Conservation (phyloP, 495 filamentous ascomycete species). For the Hypoxylon cercidicola region DNA sequence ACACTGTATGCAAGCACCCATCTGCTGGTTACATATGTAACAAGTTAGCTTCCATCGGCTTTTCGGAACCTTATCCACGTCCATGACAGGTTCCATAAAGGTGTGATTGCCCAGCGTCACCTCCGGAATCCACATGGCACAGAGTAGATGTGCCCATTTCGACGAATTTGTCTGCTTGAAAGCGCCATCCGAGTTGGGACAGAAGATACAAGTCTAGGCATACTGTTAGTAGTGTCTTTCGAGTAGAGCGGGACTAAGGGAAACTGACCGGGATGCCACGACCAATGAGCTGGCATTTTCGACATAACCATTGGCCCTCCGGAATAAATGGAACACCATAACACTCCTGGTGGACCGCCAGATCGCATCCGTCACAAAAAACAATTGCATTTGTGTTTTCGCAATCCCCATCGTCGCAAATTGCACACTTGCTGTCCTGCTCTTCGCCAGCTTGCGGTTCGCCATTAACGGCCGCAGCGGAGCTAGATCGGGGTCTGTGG, state of each 20-base stretch:
- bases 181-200: slow-evolving; percentile 94
- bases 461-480: slow-evolving; percentile 90
- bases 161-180: slow-evolving; percentile 98
- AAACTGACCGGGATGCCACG: slow-evolving; percentile 81
- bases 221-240: slow-evolving; percentile 21
- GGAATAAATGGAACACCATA: slow-evolving; percentile 99
- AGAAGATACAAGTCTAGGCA: slow-evolving; percentile 91
- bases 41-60: slow-evolving; percentile 92
- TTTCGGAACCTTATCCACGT: slow-evolving; percentile 95
- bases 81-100: slow-evolving; percentile 98
- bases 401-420: slow-evolving; percentile 98
- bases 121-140: slow-evolving; percentile 98
- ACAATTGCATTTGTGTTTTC: slow-evolving; percentile 99
- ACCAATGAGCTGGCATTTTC: slow-evolving; percentile 95
- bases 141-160: slow-evolving; percentile 96
- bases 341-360: slow-evolving; percentile 98
- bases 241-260: slow-evolving; percentile 32
- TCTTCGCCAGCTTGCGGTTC: slow-evolving; percentile 90
- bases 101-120: slow-evolving; percentile 94
- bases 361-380: slow-evolving; percentile 97
- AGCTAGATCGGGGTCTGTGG: slow-evolving; percentile 88
- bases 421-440: slow-evolving; percentile 96
- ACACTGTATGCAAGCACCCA: slow-evolving; percentile 99
- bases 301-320: slow-evolving; percentile 97
- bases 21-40: slow-evolving; percentile 96